Evolutionary conservation across 495 filamentous ascomycete genomes (phyloP).

Genomic region (Xylaria venustula): DNA sequence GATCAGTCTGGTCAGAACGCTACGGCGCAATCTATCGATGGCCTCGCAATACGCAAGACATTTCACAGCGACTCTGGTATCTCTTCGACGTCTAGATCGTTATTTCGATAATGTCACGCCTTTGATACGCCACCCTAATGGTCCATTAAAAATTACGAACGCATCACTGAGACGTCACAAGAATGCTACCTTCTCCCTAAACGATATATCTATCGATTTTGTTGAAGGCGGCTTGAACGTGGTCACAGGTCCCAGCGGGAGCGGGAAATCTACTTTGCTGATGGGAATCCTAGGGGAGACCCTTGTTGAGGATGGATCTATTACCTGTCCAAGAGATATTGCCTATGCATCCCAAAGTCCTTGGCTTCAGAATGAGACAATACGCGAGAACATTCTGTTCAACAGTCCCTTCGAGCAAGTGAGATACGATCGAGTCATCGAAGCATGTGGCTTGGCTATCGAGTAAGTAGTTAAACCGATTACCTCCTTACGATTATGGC

Average conservation of each 20-base stretch:
- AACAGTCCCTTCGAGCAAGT: conserved; percentile 45
- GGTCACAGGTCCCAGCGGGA: conserved; percentile 54
- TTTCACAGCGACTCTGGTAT: conserved; percentile 41
- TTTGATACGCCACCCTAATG: conserved; percentile 39
- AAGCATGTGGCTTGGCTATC: conserved; percentile 61
- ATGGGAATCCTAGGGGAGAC: conserved; percentile 62
- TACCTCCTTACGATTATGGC: too few relatives aligned
- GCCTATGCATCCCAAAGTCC: conserved; percentile 54
- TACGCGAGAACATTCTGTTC: conserved; percentile 59
- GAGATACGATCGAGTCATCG: conserved; percentile 57
- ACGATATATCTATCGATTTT: conserved; percentile 48
- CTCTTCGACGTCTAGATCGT: conserved; percentile 45
- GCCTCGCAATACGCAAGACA: conserved; percentile 37
- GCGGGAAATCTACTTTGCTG: conserved; percentile 64
- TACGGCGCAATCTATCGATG: conserved; percentile 44
- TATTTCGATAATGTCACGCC: conserved; percentile 44
- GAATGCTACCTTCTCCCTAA: conserved; percentile 44
- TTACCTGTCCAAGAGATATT: conserved; percentile 52
- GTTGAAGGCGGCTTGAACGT: conserved; percentile 52
- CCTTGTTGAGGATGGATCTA: conserved; percentile 39
- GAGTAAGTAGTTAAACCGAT: conserved; percentile 46
- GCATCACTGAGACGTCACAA: conserved; percentile 47
- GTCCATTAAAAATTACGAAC: conserved; percentile 38
- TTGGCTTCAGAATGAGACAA: conserved; percentile 57
- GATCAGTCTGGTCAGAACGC: conserved; percentile 40